Percentiles rank a stretch among this genome's conserved stretches.
Conservation (phyloP, 371 early-diverging fungal species). For the Apophysomyces sp. region DNA sequence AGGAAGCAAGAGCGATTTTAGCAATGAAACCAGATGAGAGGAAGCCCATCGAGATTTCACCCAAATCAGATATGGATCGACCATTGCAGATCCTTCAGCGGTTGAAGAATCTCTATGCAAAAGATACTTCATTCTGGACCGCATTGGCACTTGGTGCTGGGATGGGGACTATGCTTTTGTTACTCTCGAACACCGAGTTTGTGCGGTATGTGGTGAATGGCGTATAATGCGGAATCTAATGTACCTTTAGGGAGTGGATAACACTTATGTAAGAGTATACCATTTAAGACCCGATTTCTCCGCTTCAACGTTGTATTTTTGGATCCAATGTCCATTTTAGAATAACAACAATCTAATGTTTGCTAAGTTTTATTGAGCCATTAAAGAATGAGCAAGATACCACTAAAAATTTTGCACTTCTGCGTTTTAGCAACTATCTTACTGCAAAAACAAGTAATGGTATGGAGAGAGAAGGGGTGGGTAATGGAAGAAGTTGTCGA, state of each 20-base stretch:
- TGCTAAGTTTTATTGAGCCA: too few relatives aligned
- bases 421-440: too few relatives aligned
- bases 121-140: conserved; percentile 19
- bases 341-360: too few relatives aligned
- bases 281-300: too few relatives aligned
- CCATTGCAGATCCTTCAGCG: not conserved
- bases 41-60: not conserved
- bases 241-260: not conserved
- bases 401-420: too few relatives aligned
- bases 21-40: conserved; percentile 6
- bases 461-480: too few relatives aligned
- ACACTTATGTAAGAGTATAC: not conserved
- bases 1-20: conserved; percentile 17
- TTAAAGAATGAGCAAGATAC: too few relatives aligned
- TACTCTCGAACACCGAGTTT: conserved; percentile 31
- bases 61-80: not conserved
- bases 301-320: too few relatives aligned
- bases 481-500: too few relatives aligned
- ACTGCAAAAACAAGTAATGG: too few relatives aligned
- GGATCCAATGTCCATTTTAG: too few relatives aligned
- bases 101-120: conserved; percentile 8
- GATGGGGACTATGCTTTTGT: conserved; percentile 34
- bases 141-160: conserved; percentile 41
- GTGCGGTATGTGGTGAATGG: conserved; percentile 24
- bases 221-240: not conserved